Conservation (phyloP, 257 asterid species). For the Solanum gandarillasii region DNA sequence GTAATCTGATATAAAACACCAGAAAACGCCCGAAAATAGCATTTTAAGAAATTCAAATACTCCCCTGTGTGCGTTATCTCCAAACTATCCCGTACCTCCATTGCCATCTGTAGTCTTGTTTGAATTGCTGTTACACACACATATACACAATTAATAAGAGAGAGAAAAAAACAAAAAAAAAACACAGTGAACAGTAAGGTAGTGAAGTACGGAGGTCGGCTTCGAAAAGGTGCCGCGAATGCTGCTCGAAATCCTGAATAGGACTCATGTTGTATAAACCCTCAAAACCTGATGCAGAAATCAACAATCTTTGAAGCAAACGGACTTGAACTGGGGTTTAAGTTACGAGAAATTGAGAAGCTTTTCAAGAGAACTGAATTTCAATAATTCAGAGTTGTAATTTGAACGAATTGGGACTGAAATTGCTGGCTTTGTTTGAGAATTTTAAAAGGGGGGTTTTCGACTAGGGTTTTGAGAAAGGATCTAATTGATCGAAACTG, state of each 20-base stretch:
- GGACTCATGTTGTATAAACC: slow-evolving; percentile 57
- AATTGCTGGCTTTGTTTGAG: neutral
- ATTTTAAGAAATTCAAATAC: slow-evolving; percentile 79
- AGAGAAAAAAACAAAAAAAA: neutral
- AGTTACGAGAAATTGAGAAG: neutral
- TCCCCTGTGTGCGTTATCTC: slow-evolving; percentile 99
- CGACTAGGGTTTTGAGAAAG: neutral
- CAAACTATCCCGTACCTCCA: slow-evolving; percentile 98
- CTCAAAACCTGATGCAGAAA: neutral
- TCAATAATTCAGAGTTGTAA: neutral
- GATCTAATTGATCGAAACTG: neutral
- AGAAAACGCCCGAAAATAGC: slow-evolving; percentile 91
- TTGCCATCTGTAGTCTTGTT: slow-evolving; percentile 82
- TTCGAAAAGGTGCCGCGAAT: slow-evolving; percentile 69
- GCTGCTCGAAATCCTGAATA: slow-evolving; percentile 90
- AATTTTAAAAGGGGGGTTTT: neutral
- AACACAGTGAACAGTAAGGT: neutral
- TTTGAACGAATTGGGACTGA: neutral
- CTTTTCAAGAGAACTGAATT: neutral
- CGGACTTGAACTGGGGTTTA: neutral
- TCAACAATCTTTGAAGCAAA: neutral
- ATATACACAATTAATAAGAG: neutral
- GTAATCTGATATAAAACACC: slow-evolving; percentile 60
- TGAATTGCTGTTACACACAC: slow-evolving; percentile 54
- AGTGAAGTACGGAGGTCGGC: slow-evolving; percentile 52